Conservation (phyloP, 495 filamentous ascomycete genomes). For the Trichodelitschia bisporula region DNA sequence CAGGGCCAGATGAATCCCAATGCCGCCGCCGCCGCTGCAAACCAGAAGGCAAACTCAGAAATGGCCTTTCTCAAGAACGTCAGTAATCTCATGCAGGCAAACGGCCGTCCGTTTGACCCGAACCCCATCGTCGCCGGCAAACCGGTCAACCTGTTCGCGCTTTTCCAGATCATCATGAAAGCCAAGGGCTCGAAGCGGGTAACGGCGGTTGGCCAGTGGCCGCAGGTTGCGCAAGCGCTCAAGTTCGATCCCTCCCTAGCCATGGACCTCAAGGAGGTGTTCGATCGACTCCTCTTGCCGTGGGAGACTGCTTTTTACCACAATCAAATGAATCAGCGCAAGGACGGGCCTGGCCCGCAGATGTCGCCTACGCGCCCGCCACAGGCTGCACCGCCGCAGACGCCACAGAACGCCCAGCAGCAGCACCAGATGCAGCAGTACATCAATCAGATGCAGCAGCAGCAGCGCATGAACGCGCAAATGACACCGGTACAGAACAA, state of each 20-base stretch:
- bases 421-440: slow-evolving; percentile 15
- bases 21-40: slow-evolving; percentile 3
- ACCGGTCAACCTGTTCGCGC: slow-evolving; percentile 39
- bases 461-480: slow-evolving; percentile 9
- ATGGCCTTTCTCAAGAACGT: no score
- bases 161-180: slow-evolving; percentile 53
- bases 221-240: slow-evolving; percentile 37
- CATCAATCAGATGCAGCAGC: slow-evolving; percentile 9
- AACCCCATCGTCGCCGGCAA: slow-evolving; percentile 48
- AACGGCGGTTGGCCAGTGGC: slow-evolving; percentile 42
- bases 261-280: slow-evolving; percentile 43
- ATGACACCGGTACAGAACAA: slow-evolving; percentile 9
- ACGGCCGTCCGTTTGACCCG: slow-evolving; percentile 39
- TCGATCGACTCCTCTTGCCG: slow-evolving; percentile 41
- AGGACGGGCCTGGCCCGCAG: slow-evolving; percentile 14
- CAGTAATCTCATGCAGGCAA: slow-evolving; percentile 44
- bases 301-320: no score
- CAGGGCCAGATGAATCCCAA: slow-evolving; percentile 4
- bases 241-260: slow-evolving; percentile 40
- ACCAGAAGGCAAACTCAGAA: no score
- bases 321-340: no score
- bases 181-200: slow-evolving; percentile 59
- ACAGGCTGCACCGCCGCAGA: slow-evolving; percentile 19
- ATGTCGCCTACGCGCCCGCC: slow-evolving; percentile 22
- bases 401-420: slow-evolving; percentile 18